A percentile compares a stretch with the other conserved stretches of the same genome.
Evolutionary conservation across 1,139 yeast genomes (phyloP).

Genomic region (Lipomyces yarrowii): DNA sequence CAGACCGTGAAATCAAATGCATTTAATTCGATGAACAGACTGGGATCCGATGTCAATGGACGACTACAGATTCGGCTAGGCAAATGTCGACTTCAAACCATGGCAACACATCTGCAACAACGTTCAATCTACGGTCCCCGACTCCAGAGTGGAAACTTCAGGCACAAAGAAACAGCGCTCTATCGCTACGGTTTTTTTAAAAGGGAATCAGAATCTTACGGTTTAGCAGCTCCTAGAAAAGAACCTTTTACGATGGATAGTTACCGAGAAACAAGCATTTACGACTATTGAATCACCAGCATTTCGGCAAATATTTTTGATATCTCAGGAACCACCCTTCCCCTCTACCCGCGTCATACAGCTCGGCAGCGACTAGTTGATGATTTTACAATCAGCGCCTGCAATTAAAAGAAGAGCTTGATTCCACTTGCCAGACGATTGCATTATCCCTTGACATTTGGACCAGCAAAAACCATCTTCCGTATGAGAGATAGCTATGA

Average conservation of each 20-base stretch:
- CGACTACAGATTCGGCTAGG: conserved; percentile 4
- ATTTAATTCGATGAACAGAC: conserved; percentile 3
- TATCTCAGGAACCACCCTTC: neutral
- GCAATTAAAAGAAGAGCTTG: conserved; percentile 1
- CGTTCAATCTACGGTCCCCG: neutral
- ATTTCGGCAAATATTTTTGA: neutral
- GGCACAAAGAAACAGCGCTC: neutral
- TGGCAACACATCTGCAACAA: neutral
- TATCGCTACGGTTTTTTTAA: neutral
- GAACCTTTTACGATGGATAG: neutral
- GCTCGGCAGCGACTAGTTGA: conserved; percentile 1
- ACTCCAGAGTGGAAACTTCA: neutral
- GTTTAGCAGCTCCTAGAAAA: neutral
- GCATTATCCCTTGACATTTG: neutral
- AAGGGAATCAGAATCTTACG: neutral
- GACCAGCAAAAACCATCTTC: neutral
- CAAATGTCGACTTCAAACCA: neutral
- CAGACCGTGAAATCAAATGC: neutral
- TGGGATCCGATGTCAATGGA: neutral
- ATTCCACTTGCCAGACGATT: neutral
- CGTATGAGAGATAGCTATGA: too few relatives aligned
- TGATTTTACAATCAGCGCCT: conserved; percentile 9
- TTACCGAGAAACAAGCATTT: too few relatives aligned
- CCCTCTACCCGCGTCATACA: neutral
- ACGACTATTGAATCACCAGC: conserved; percentile 30